Percentiles rank a stretch among this genome's conserved stretches.
Evolutionary conservation across 1,139 yeast species (phyloP).

Genomic region (Yarrowia galli): DNA sequence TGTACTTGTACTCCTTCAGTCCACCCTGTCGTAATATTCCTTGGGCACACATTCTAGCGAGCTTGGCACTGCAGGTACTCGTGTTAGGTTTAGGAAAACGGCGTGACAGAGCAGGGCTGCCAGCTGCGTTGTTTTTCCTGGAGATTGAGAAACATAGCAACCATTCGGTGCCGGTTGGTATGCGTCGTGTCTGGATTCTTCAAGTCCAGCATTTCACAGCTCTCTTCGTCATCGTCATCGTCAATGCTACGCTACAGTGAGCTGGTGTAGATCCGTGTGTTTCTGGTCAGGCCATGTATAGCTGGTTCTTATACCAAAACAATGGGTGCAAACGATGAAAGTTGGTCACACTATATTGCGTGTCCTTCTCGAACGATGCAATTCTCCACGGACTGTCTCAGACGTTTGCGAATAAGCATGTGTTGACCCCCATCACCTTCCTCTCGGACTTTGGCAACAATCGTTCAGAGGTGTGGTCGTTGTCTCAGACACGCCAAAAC

Average conservation of each 20-base stretch:
- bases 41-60: conserved; percentile 7
- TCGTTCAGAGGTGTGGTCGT: too few relatives aligned
- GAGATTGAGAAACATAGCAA: background rate
- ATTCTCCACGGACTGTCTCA: background rate
- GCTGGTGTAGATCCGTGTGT: conserved; percentile 33
- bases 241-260: background rate
- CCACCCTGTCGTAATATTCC: background rate
- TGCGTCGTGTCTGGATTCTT: too few relatives aligned
- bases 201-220: background rate
- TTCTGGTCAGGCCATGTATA: too few relatives aligned
- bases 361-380: too few relatives aligned
- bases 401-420: too few relatives aligned
- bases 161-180: background rate
- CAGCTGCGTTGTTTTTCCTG: background rate
- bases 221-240: background rate
- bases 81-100: conserved; percentile 18
- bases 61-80: conserved; percentile 34
- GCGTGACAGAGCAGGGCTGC: background rate
- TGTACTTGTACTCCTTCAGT: too few relatives aligned
- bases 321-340: too few relatives aligned
- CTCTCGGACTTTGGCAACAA: too few relatives aligned
- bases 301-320: too few relatives aligned
- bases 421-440: too few relatives aligned
- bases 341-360: too few relatives aligned
- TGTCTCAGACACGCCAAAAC: background rate